Conservation (phyloP, 2,329 filamentous ascomycete genomes). For the Madurella mycetomatis region DNA sequence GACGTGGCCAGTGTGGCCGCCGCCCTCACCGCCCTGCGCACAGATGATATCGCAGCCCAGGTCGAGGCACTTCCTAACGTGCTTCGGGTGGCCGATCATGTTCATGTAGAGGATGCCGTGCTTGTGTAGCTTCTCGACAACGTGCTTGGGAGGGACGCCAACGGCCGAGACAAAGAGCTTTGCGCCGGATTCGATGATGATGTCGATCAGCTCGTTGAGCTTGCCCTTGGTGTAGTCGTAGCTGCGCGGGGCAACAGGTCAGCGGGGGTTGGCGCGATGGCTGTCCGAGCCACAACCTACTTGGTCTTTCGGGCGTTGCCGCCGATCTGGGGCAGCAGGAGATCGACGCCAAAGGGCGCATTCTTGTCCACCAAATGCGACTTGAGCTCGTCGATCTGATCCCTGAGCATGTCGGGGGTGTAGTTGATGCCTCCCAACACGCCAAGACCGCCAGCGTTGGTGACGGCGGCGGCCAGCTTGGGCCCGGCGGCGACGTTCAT, state of each 20-base stretch:
- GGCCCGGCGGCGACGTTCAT: slow-evolving; percentile 99
- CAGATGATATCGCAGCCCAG: slow-evolving; percentile 94
- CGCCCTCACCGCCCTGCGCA: slow-evolving; percentile 95
- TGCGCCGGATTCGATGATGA: slow-evolving; percentile 87
- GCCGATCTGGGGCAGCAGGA: slow-evolving; percentile 90
- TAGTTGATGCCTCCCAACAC: slow-evolving; percentile 95
- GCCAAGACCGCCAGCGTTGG: slow-evolving; percentile 92
- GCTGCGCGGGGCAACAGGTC: slow-evolving; percentile 44
- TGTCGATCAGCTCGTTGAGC: slow-evolving; percentile 81
- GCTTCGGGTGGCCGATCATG: slow-evolving; percentile 99
- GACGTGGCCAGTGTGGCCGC: slow-evolving; percentile 92
- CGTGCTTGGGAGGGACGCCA: slow-evolving; percentile 81
- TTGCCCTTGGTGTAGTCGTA: slow-evolving; percentile 99
- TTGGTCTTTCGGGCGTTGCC: slow-evolving; percentile 95
- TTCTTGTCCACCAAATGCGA: slow-evolving; percentile 82
- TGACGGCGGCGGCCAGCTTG: slow-evolving; percentile 92
- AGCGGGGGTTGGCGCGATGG: background rate
- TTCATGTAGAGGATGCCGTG: slow-evolving; percentile 96
- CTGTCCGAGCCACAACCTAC: slow-evolving; percentile 36
- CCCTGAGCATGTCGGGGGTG: slow-evolving; percentile 92
- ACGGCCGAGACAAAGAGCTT: slow-evolving; percentile 96
- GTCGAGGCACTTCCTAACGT: slow-evolving; percentile 92
- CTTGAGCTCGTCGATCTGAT: slow-evolving; percentile 95
- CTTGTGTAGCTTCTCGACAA: slow-evolving; percentile 87
- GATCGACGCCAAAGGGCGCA: slow-evolving; percentile 89